Evolutionary conservation across 371 early-diverging fungal genomes (phyloP), one percentile per base, ranked within the genome.

Genomic region (Funneliformis caledonium): DNA sequence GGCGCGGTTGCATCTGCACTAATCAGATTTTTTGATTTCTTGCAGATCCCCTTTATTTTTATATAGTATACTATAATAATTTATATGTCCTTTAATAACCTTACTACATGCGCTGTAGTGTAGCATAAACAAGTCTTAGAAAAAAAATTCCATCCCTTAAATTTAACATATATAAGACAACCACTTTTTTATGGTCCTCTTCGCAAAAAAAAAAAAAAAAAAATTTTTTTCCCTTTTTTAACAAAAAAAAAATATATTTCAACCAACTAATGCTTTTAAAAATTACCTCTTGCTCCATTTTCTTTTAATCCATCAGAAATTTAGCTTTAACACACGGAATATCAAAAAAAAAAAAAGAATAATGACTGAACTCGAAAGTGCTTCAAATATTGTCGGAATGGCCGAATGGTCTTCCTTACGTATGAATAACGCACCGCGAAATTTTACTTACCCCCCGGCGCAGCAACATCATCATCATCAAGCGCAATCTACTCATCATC

Each of bases 311-410:
- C 14, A 33, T 12, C 12, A 42, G 4, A 68, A 10, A 68, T n/a
- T 47, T 47, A n/a, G 19, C n/a, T 45, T 45, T 69, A 42, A 3
- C 45, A 31, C 10, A 6, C 14, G 9, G 9, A 64, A 4, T 8
- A 10, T 22, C 62, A 64, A 16, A 31, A 14, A 64, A 64, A 7
- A 16, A 64, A 64, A 31, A 64, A 2, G 2, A 22, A 69, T 69
- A 8, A 69, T 47, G 48, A 47, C 76, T 61, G 76, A 76, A 76
- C 62, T 76, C 14, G 76, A 76, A 31, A 73, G 73, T n/a, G 8
- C 70, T 11, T 16, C 42, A 7, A 76, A 50, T 45, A 43, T 76
- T 22, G 76, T 61, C 19, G 61, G 61, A 61, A 45, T 42, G 22
- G 19, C 22, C 3, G 76, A 62, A 33, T 76, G 76, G 76, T 31